These are phyloP conservation scores for Umbelopsis sp. DNA, from an alignment of 192 early-diverging fungal species.

Conservation along the genomic window DNA sequence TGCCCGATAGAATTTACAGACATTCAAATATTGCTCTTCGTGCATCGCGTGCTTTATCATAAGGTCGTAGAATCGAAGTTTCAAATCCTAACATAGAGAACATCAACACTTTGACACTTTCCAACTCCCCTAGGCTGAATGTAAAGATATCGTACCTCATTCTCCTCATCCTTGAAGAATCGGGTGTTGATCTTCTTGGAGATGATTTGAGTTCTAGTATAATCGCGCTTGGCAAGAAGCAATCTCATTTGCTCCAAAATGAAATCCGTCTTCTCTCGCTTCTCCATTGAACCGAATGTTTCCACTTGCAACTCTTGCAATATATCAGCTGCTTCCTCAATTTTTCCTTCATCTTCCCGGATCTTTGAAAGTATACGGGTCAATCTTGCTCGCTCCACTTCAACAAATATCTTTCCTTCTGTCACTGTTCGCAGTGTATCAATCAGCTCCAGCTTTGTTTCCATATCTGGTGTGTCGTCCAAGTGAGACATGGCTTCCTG, in stretches of 20 bases:
- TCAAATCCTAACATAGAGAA: slow-evolving; percentile 68
- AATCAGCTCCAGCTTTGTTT: slow-evolving; percentile 88
- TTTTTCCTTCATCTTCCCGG: slow-evolving; percentile 87
- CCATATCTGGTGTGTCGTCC: slow-evolving; percentile 82
- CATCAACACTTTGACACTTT: background rate
- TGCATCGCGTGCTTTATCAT: slow-evolving; percentile 96
- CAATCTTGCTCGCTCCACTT: slow-evolving; percentile 95
- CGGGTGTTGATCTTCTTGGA: slow-evolving; percentile 94
- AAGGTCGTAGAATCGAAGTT: slow-evolving; percentile 94
- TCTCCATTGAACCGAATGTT: slow-evolving; percentile 99
- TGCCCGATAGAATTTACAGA: slow-evolving; percentile 90
- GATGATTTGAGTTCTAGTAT: slow-evolving; percentile 89
- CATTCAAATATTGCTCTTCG: slow-evolving; percentile 86
- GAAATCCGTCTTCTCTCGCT: slow-evolving; percentile 98
- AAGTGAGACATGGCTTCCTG: slow-evolving; percentile 89
- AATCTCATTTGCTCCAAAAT: slow-evolving; percentile 99
- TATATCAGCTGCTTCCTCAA: slow-evolving; percentile 90
- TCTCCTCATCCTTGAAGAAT: slow-evolving; percentile 85
- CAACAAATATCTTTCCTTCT: slow-evolving; percentile 99
- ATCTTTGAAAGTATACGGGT: slow-evolving; percentile 90
- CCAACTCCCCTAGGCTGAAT: background rate
- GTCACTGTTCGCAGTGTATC: slow-evolving; percentile 93
- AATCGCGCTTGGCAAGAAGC: slow-evolving; percentile 91
- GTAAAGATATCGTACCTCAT: slow-evolving; percentile 58
- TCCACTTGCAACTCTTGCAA: slow-evolving; percentile 98